Base-by-base conservation (phyloP, 805 yeast species). In the Teunomyces aglyptinius region DNA sequence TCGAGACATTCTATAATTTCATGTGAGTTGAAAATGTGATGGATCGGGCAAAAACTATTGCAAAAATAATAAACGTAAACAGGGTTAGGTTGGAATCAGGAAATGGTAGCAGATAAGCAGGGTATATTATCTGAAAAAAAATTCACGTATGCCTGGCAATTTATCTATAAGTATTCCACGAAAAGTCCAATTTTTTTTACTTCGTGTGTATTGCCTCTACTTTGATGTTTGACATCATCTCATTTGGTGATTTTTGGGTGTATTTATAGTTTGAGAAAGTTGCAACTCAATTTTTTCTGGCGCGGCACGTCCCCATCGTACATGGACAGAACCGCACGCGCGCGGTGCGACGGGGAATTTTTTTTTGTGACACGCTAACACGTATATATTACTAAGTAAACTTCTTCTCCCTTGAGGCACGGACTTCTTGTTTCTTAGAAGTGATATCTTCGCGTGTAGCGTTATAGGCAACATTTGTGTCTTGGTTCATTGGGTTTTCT, bases 401-500 rank as follows among this genome's bases (percentile, higher is more conserved):
- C 51, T 60, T 68, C 56, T 57, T 54, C 50, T 83, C 88, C 57
- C 81, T 76, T 51, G 71, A 61, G 41, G 64, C 56, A 57, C 74
- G 74, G 41, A 85, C 77, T 22, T 74, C 78, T 5, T 68, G 68
- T 64, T 76, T 78, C 63, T 71, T 70, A 5, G 55, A 60, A 7
- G 51, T 58, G 47, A 82, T 70, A 18, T 84, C 88, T 1, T 67
- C 77, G 46, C 68, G 60, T 6, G 77, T 57, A 12, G 95, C 89
- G 58, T 88, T 83, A 70, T 73, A 85, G 34, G 68, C 61, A 29
- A 84, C 73, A 49, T 77, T 82, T 28, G 86, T 83, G 45, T 73
- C 82, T 67, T 84, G 90, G 71, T 88, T 88, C 81, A 88, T 83
- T 40, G 96, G 96, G 65, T 88, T 88, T 57, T 85, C 89, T 13